Evolutionary conservation across 2,329 filamentous ascomycete genomes (phyloP).

Genomic region (Dactylellina parvicollis): DNA sequence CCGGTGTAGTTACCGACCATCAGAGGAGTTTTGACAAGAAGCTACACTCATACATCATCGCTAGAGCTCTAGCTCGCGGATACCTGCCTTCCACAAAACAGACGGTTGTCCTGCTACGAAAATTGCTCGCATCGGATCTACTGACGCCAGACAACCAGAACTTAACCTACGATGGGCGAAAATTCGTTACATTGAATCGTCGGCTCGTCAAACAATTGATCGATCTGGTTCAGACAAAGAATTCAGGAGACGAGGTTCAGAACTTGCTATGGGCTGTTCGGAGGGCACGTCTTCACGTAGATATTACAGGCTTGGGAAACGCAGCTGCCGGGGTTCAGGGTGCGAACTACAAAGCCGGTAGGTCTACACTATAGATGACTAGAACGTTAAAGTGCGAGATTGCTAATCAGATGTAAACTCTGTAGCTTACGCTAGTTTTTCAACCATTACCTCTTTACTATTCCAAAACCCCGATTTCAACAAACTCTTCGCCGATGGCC

Average conservation of each 20-base stretch:
- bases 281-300: conserved; percentile 76
- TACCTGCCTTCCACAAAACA: conserved; percentile 95
- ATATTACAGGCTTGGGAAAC: conserved; percentile 71
- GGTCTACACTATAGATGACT: conserved; percentile 55
- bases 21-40: conserved; percentile 85
- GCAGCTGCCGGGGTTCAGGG: conserved; percentile 72
- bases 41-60: conserved; percentile 91
- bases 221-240: conserved; percentile 83
- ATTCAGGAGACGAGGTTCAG: conserved; percentile 83
- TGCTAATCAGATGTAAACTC: neutral
- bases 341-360: conserved; percentile 77
- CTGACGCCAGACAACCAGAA: conserved; percentile 79
- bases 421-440: conserved; percentile 82
- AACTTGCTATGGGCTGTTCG: conserved; percentile 88
- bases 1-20: conserved; percentile 60
- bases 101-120: conserved; percentile 79
- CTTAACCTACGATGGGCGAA: conserved; percentile 79
- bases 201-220: conserved; percentile 82
- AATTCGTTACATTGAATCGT: conserved; percentile 76
- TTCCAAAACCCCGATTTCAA: conserved; percentile 91
- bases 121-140: conserved; percentile 78
- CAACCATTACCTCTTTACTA: conserved; percentile 83
- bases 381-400: neutral
- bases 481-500: conserved; percentile 81
- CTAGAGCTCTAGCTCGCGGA: conserved; percentile 80